Evolutionary conservation across 257 asterid species (phyloP).

Genomic region (Fraxinus anomala): DNA sequence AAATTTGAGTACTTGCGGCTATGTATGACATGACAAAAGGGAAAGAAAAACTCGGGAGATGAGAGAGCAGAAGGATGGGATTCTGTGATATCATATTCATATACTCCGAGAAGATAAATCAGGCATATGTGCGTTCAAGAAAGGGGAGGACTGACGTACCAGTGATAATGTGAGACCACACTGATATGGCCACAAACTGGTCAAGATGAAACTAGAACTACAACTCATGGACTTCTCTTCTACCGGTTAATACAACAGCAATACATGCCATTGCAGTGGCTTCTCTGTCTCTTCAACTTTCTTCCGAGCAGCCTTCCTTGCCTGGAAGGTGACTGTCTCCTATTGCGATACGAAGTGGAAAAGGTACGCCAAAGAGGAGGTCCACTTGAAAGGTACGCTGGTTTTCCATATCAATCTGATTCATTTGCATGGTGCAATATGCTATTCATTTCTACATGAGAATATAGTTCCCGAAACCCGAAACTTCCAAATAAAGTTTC

Average conservation of each 20-base stretch:
- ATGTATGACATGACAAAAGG: not conserved
- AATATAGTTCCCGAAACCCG: not conserved
- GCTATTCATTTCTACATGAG: not conserved
- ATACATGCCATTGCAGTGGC: slow-evolving; percentile 53
- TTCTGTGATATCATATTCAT: not conserved
- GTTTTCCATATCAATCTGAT: not conserved
- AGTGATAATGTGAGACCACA: not conserved
- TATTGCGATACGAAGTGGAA: slow-evolving; percentile 48
- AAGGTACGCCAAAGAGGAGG: not conserved
- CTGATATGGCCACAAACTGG: not conserved
- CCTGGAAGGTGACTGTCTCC: slow-evolving; percentile 84
- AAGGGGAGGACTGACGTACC: not conserved
- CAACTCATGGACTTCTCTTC: slow-evolving; percentile 21
- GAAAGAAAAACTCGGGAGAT: not conserved
- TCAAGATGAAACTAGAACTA: slow-evolving; percentile 23
- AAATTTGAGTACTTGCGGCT: not conserved
- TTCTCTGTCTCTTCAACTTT: slow-evolving; percentile 84
- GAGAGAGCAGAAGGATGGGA: not conserved
- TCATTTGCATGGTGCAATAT: not conserved
- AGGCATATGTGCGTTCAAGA: not conserved
- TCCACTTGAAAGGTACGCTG: not conserved
- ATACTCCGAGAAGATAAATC: not conserved
- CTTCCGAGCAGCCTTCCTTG: slow-evolving; percentile 85
- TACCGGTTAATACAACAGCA: not conserved
- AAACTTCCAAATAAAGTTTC: not conserved